Conservation (phyloP, 139 green algal genomes). For the Trebouxia sp. region DNA sequence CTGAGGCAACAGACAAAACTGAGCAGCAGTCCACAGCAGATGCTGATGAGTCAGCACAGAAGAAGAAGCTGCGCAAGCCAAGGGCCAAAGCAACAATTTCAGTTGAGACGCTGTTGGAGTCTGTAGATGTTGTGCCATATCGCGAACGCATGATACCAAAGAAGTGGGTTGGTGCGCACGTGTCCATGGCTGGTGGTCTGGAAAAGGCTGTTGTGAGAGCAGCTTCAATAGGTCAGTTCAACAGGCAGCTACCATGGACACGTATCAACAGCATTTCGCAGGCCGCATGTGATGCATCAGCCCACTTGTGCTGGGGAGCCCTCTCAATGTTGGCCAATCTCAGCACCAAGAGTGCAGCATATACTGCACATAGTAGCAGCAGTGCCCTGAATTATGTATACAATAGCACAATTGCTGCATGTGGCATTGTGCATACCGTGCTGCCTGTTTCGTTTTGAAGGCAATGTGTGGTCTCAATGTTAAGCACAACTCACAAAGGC, state of each 20-base stretch:
- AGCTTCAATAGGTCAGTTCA: constrained; percentile 32
- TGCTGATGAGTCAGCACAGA: background rate
- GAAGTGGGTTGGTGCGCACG: constrained; percentile 32
- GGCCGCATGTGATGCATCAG: too few species aligned
- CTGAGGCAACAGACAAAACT: background rate
- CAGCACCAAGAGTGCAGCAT: background rate
- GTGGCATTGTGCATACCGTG: background rate
- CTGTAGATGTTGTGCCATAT: background rate
- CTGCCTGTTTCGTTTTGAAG: background rate
- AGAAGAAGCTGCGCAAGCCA: constrained; percentile 6
- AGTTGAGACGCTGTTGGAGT: constrained; percentile 12
- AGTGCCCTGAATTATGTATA: too few species aligned
- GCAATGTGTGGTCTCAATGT: too few species aligned
- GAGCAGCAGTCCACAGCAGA: background rate
- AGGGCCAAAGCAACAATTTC: background rate
- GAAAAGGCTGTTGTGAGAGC: constrained; percentile 33
- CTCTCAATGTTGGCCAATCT: background rate
- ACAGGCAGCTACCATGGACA: background rate
- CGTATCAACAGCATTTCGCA: background rate
- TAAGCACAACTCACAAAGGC: too few species aligned
- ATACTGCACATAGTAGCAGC: background rate
- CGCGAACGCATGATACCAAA: background rate
- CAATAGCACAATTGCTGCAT: too few species aligned
- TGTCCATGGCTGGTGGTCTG: constrained; percentile 25
- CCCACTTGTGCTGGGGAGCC: background rate